phyloP scores from a whole-genome alignment of 192 early-diverging fungal genomes.

The Haplosporangium gracile region DNA sequence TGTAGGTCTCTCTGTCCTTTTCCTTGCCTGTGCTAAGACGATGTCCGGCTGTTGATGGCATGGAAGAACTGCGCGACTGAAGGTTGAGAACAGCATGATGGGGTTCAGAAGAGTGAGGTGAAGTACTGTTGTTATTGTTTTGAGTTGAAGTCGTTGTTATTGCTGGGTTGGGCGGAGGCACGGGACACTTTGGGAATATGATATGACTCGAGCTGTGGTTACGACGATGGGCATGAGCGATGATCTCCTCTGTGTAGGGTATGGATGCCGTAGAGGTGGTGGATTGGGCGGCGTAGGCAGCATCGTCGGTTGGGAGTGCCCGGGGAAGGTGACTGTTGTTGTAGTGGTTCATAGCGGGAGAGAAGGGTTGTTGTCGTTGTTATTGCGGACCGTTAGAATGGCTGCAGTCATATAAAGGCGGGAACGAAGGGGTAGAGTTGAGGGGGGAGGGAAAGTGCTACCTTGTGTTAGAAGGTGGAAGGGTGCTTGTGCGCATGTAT shows the following conservation, averaged over 20 bases:
- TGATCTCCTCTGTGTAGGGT: background rate
- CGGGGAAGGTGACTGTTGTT: background rate
- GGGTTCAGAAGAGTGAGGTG: slow-evolving; percentile 1
- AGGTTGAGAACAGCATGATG: background rate
- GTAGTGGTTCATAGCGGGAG: background rate
- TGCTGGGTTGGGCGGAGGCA: slow-evolving; percentile 20
- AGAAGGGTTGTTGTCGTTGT: background rate
- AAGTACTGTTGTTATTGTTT: background rate
- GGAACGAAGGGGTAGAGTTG: background rate
- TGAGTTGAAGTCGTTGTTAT: background rate
- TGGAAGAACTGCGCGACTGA: slow-evolving; percentile 16
- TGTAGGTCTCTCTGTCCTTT: slow-evolving; percentile 37
- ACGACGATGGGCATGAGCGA: slow-evolving; percentile 12
- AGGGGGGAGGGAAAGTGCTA: background rate
- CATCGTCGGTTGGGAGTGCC: background rate
- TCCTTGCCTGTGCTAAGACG: background rate
- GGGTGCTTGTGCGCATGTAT: background rate
- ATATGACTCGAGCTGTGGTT: slow-evolving; percentile 38
- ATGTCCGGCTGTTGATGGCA: slow-evolving; percentile 5
- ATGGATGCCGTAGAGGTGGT: background rate
- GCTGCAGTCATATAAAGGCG: background rate
- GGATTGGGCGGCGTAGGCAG: background rate
- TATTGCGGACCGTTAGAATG: background rate
- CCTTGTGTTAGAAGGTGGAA: background rate
- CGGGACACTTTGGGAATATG: slow-evolving; percentile 17